Conservation (phyloP, 2,329 filamentous ascomycete species). For the Pseudocercospora fijiensis region DNA sequence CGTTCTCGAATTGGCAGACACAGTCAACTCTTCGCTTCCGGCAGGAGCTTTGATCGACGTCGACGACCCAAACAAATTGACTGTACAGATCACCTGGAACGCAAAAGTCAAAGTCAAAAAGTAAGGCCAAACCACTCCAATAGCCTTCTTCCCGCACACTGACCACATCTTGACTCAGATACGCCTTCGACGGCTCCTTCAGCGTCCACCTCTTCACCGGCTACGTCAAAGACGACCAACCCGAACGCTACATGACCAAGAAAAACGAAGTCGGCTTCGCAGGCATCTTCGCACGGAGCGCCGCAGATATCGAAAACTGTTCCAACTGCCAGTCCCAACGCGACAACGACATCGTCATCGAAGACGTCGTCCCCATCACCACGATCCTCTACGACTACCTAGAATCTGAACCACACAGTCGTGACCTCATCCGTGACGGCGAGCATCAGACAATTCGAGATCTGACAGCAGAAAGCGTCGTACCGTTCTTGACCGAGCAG, state of each 20-base stretch:
- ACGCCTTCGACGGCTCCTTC: background rate
- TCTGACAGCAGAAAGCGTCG: background rate
- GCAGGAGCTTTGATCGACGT: background rate
- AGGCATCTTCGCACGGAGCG: background rate
- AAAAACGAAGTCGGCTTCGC: constrained; percentile 3
- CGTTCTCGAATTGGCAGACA: background rate
- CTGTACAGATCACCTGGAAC: background rate
- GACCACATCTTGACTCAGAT: background rate
- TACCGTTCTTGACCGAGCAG: background rate
- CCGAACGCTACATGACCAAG: background rate
- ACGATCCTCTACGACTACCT: background rate
- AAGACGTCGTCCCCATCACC: background rate
- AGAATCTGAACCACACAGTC: background rate
- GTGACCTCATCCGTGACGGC: background rate
- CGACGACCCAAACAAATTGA: background rate
- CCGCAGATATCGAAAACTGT: background rate
- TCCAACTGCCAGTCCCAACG: constrained; percentile 1
- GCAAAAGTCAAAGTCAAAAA: background rate
- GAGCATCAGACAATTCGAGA: background rate
- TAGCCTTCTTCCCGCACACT: background rate
- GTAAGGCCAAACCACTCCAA: background rate
- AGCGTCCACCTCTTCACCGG: constrained; percentile 1
- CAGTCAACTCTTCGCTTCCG: background rate
- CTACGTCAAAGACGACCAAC: background rate
- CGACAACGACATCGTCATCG: background rate